These are phyloP conservation scores for Salicornia ramosissima DNA, from an alignment of 148 eudicot species.

Conservation along the genomic window DNA sequence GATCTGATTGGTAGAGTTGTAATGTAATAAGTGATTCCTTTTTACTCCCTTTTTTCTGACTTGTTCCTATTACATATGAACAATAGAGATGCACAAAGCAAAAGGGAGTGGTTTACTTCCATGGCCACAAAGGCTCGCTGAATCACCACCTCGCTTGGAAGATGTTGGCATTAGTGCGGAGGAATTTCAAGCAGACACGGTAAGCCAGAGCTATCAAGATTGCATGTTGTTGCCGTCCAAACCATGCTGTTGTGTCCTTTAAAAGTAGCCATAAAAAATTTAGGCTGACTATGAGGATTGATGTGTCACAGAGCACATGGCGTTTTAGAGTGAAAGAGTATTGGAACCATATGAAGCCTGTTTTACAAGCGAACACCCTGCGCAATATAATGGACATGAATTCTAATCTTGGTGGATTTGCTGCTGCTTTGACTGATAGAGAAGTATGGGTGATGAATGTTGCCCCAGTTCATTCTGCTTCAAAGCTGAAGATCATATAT, in stretches of 20 bases:
- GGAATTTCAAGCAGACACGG: slow-evolving; percentile 37
- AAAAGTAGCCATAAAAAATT: background rate
- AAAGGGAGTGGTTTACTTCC: slow-evolving; percentile 36
- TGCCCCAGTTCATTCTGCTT: slow-evolving; percentile 19
- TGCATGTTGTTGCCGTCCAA: background rate
- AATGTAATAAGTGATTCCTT: too few species aligned
- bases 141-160: slow-evolving; percentile 40
- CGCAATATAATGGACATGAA: slow-evolving; percentile 51
- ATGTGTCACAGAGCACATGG: slow-evolving; percentile 31
- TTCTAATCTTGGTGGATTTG: slow-evolving; percentile 44
- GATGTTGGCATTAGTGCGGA: slow-evolving; percentile 34
- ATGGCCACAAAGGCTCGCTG: slow-evolving; percentile 41
- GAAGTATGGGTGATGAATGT: slow-evolving; percentile 51
- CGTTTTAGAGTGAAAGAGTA: slow-evolving; percentile 39
- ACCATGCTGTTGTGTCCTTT: background rate
- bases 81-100: slow-evolving; percentile 34
- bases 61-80: background rate
- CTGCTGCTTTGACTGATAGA: slow-evolving; percentile 41
- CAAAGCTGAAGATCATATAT: slow-evolving; percentile 31
- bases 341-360: slow-evolving; percentile 33
- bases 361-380: slow-evolving; percentile 18
- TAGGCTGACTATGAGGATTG: slow-evolving; percentile 1
- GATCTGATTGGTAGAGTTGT: too few species aligned
- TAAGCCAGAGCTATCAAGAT: slow-evolving; percentile 17
- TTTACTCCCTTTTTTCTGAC: background rate